Evolutionary conservation across 208 protist species (phyloP).

Genomic region (Trypanosoma congolense): DNA sequence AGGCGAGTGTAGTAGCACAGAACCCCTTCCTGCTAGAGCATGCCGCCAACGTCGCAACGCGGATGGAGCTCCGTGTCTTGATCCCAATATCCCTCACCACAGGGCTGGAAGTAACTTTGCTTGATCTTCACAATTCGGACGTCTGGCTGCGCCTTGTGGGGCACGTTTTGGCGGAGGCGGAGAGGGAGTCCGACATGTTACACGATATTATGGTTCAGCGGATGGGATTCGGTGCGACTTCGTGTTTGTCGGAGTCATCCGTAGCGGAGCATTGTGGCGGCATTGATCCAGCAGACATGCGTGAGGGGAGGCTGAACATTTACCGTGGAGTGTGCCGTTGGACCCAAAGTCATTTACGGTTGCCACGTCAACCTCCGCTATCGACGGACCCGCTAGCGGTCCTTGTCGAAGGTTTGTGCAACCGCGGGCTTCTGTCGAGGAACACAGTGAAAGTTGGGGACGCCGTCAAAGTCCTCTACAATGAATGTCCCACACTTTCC

Average conservation of each 20-base stretch:
- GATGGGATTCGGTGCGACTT: conserved; percentile 51
- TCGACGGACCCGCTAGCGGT: conserved; percentile 42
- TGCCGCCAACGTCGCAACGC: conserved; percentile 19
- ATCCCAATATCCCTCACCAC: conserved; percentile 49
- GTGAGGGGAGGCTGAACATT: conserved; percentile 41
- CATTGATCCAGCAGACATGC: conserved; percentile 55
- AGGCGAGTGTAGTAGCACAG: conserved; percentile 49
- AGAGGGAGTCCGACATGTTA: conserved; percentile 65
- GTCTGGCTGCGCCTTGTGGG: conserved; percentile 58
- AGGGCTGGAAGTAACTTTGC: conserved; percentile 47
- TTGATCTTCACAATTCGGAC: conserved; percentile 78
- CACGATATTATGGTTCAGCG: conserved; percentile 79
- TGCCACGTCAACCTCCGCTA: conserved; percentile 19
- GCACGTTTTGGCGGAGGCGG: conserved; percentile 54
- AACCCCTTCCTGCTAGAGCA: conserved; percentile 51
- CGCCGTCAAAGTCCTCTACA: conserved; percentile 67
- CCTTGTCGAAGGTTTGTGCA: conserved; percentile 79
- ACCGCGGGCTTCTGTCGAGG: conserved; percentile 78
- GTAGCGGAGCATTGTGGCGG: conserved; percentile 69
- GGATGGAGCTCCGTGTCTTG: conserved; percentile 29
- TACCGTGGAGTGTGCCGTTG: conserved; percentile 50
- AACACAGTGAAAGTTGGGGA: conserved; percentile 63
- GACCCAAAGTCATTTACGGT: conserved; percentile 69
- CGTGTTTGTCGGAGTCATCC: conserved; percentile 51
- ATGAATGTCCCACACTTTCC: conserved; percentile 62